Base-by-base conservation (phyloP, 208 protist genomes). In the Crithidia mellificae region DNA sequence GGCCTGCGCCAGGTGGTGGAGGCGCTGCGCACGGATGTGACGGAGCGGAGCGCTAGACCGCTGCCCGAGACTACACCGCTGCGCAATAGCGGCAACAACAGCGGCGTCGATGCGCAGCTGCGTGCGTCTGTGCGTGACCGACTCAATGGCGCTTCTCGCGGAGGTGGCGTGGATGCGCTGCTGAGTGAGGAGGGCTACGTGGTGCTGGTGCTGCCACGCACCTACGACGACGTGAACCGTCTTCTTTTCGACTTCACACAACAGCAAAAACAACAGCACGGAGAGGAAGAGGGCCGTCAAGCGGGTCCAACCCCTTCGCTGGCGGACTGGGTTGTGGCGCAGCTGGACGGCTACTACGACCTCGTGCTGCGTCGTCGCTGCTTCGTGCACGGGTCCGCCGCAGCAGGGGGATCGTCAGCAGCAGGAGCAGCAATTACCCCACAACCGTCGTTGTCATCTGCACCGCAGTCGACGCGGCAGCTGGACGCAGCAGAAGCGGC, bases 271-370 rank as follows among this genome's bases (percentile, higher is more conserved):
- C 36, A 54, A 20, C 52, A 54, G 1, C 39, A 47, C 17, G 34
- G 30, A 50, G 34, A 47, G 25, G 19, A 66, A 25, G n/a, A 11
- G 19, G 20, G 32, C 25, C 24, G 14, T 39, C n/a, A n/a, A n/a
- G n/a, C n/a, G n/a, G 11, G 15, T 30, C 36, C 7, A 29, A 12
- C 17, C 15, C 43, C 41, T 20, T 68, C 56, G 46, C 67, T 49
- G 63, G 76, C 61, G 12, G 87, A 92, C 49, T 76, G 52, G 61
- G 80, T 90, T 12, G 71, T 82, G 1, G 43, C 73, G 39, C 73
- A 82, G 57, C 63, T 86, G 24, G 82, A 87, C 47, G 87, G 84
- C 15, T 73, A 82, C 20, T 93, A 91, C 66, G 78, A 85, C 39
- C 58, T 88, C 6, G 63, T 93, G 9, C 56, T 91, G 30, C 76